Conservation (phyloP, 2,329 filamentous ascomycete species). For the Phialemoniopsis sp. region DNA sequence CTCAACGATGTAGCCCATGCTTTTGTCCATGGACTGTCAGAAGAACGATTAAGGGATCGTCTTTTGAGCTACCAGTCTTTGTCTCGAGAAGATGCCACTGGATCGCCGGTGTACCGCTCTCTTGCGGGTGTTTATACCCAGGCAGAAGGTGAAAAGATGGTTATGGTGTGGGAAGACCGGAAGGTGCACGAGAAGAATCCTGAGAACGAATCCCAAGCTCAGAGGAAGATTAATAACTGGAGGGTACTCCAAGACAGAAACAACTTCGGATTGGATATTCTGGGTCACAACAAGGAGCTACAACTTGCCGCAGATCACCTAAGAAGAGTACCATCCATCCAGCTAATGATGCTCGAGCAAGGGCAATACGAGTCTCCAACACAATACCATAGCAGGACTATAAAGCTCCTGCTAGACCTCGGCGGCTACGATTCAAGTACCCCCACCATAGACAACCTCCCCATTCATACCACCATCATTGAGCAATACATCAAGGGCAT, state of each 20-base stretch:
- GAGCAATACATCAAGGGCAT: constrained; percentile 51
- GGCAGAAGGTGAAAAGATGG: constrained; percentile 51
- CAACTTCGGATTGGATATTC: constrained; percentile 38
- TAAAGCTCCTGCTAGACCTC: constrained; percentile 31
- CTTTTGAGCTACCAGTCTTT: constrained; percentile 45
- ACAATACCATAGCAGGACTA: constrained; percentile 43
- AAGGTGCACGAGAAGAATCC: constrained; percentile 27
- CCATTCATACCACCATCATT: constrained; percentile 19
- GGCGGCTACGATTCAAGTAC: constrained; percentile 15
- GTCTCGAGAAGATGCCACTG: constrained; percentile 20
- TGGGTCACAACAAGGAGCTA: constrained; percentile 49
- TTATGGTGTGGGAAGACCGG: constrained; percentile 39
- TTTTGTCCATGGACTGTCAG: constrained; percentile 50
- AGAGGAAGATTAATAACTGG: constrained; percentile 39
- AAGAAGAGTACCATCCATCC: constrained; percentile 47
- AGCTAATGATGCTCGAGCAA: constrained; percentile 50
- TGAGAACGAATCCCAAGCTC: constrained; percentile 27
- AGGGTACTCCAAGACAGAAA: constrained; percentile 31
- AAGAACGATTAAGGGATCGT: constrained; percentile 37
- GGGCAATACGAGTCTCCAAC: constrained; percentile 44
- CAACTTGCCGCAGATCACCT: constrained; percentile 37
- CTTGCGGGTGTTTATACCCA: constrained; percentile 50
- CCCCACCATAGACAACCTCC: constrained; percentile 12
- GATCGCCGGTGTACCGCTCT: constrained; percentile 33
- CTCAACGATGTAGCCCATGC: constrained; percentile 48